Evolutionary conservation across 164 flowering plant genomes (phyloP).

Genomic region (Saururus chinensis): DNA sequence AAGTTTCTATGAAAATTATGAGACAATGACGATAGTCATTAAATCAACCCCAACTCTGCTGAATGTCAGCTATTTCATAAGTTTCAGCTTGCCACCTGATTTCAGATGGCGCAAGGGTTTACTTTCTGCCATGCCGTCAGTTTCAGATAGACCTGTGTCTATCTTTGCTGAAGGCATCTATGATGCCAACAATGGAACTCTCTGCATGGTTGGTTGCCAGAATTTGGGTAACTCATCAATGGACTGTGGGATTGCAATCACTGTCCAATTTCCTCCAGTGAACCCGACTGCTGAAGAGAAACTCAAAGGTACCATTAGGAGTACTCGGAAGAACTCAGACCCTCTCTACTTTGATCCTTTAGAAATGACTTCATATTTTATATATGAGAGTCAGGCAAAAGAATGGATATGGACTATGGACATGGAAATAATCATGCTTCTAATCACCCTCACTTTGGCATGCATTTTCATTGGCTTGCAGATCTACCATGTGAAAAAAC

Average conservation of each 20-base stretch:
- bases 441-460: conserved; percentile 42
- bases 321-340: conserved; percentile 34
- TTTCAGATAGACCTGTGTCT: not conserved
- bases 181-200: conserved; percentile 36
- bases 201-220: conserved; percentile 73
- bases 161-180: conserved; percentile 66
- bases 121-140: conserved; percentile 7
- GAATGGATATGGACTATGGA: conserved; percentile 44
- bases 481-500: conserved; percentile 36
- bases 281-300: conserved; percentile 14
- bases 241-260: conserved; percentile 52
- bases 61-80: conserved; percentile 51
- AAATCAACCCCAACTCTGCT: conserved; percentile 7
- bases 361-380: conserved; percentile 19
- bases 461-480: conserved; percentile 46
- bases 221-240: conserved; percentile 10
- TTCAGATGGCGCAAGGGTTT: conserved; percentile 2
- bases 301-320: conserved; percentile 46
- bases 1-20: conserved; percentile 9
- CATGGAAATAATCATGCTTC: conserved; percentile 43
- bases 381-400: conserved; percentile 7
- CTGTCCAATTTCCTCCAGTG: conserved; percentile 36
- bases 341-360: conserved; percentile 40
- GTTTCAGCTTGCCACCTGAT: conserved; percentile 4
- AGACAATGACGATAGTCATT: not conserved